phyloP scores from a whole-genome alignment of 106 monocot species.

The Acanthochlamys bracteata region DNA sequence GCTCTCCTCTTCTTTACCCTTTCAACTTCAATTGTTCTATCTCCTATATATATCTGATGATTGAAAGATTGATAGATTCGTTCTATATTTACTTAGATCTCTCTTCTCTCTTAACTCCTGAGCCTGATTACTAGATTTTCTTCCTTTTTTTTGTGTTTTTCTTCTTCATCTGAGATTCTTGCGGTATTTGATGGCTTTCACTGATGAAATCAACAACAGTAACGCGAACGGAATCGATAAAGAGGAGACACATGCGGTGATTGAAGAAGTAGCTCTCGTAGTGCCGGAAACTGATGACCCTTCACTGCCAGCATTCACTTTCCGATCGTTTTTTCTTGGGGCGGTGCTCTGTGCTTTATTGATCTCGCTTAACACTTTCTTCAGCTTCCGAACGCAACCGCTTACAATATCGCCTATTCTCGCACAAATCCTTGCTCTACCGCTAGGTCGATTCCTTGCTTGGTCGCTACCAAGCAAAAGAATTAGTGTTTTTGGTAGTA shows the following conservation, averaged over 20 bases:
- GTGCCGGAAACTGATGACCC: conserved; percentile 42
- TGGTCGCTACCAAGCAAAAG: conserved; percentile 17
- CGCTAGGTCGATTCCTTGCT: conserved; percentile 59
- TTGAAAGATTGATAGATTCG: no score
- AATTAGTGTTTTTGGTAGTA: conserved; percentile 19
- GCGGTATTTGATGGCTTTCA: no score
- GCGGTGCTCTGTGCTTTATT: conserved; percentile 30
- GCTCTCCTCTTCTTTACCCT: not conserved
- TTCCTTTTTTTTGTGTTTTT: no score
- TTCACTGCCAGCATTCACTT: conserved; percentile 30
- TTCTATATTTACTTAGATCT: no score
- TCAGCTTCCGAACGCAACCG: conserved; percentile 66
- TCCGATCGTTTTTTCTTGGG: conserved; percentile 48
- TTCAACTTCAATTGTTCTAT: not conserved
- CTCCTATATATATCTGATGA: no score
- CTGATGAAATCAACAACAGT: no score
- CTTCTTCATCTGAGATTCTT: no score
- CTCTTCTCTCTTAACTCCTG: no score
- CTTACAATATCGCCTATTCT: conserved; percentile 52
- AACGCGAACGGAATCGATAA: no score
- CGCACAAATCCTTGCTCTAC: conserved; percentile 63
- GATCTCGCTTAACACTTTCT: conserved; percentile 59
- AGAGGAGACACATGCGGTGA: conserved; percentile 23
- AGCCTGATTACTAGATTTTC: no score
- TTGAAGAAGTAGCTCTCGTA: conserved; percentile 48